These are phyloP conservation scores for Rhododendron molle DNA, from an alignment of 148 eudicot genomes.

Conservation along the genomic window DNA sequence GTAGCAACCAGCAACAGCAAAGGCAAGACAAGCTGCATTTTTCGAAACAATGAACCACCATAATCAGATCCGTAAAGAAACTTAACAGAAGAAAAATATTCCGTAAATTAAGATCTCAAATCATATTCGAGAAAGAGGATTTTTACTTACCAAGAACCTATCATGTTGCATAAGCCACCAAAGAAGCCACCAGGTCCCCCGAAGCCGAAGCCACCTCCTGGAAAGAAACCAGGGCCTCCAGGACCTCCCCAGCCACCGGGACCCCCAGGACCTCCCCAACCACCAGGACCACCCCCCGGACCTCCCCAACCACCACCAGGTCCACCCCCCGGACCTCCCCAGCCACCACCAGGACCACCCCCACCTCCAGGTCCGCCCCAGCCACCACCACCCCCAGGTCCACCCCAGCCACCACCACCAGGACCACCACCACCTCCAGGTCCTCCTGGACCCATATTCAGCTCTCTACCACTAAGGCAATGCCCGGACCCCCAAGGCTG, in stretches of 20 bases:
- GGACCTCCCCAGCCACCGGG: slow-evolving; percentile 15
- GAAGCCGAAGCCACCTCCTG: neutral
- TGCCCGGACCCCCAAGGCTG: neutral
- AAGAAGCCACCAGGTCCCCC: slow-evolving; percentile 18
- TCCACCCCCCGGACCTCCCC: slow-evolving; percentile 17
- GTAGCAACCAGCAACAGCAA: slow-evolving; percentile 32
- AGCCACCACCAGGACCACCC: neutral
- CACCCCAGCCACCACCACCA: neutral
- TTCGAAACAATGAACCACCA: neutral
- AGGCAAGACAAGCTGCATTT: slow-evolving; percentile 22
- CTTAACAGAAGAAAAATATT: neutral
- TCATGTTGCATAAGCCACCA: slow-evolving; percentile 26
- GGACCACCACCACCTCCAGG: neutral
- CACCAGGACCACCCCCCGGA: slow-evolving; percentile 14
- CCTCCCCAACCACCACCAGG: slow-evolving; percentile 16
- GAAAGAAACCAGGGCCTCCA: slow-evolving; percentile 11
- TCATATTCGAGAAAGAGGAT: neutral
- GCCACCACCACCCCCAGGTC: neutral
- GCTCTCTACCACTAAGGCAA: neutral
- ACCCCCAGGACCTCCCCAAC: neutral
- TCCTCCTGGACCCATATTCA: slow-evolving; percentile 10
- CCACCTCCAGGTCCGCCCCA: slow-evolving; percentile 9
- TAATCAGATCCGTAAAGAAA: neutral
- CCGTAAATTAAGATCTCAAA: neutral
- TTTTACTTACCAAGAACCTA: slow-evolving; percentile 16